Percentiles rank a stretch among this genome's conserved stretches.
Conservation (phyloP, 2,329 filamentous ascomycete genomes). For the Epichloe gansuensis region DNA sequence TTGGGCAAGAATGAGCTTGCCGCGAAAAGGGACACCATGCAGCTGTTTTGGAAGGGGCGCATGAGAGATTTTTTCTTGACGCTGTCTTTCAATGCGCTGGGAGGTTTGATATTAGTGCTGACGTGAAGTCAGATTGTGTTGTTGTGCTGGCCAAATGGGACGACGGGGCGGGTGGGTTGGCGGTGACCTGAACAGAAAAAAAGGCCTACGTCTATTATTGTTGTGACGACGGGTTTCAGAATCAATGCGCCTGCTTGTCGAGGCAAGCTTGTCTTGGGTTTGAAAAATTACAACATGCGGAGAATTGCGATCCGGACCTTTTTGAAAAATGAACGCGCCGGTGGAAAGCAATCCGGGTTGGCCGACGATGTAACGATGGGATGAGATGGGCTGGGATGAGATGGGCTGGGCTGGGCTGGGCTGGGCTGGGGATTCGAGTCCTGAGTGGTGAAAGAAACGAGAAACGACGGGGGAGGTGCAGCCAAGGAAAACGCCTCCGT, state of each 20-base stretch:
- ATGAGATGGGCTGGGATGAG: too few relatives aligned
- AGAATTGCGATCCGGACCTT: not conserved
- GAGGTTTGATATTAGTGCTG: not conserved
- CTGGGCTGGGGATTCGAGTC: not conserved
- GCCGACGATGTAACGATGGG: too few relatives aligned
- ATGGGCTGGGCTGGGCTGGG: not conserved
- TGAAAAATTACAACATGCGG: not conserved
- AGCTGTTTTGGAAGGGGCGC: not conserved
- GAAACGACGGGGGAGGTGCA: not conserved
- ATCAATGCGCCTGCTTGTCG: not conserved
- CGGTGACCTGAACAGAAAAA: not conserved
- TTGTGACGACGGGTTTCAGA: not conserved
- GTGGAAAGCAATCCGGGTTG: not conserved
- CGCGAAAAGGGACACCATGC: not conserved
- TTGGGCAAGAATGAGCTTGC: constrained; percentile 9
- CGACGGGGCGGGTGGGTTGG: not conserved
- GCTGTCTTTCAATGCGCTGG: not conserved
- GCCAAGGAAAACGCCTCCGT: not conserved
- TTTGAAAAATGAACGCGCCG: not conserved
- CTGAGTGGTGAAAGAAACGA: not conserved
- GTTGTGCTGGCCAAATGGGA: not conserved
- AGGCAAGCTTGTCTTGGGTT: not conserved
- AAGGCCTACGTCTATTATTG: not conserved
- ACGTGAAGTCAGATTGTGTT: not conserved
- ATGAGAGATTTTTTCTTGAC: not conserved